Evolutionary conservation across 495 filamentous ascomycete genomes (phyloP).

Genomic region (Saxispiralis lemnorum): DNA sequence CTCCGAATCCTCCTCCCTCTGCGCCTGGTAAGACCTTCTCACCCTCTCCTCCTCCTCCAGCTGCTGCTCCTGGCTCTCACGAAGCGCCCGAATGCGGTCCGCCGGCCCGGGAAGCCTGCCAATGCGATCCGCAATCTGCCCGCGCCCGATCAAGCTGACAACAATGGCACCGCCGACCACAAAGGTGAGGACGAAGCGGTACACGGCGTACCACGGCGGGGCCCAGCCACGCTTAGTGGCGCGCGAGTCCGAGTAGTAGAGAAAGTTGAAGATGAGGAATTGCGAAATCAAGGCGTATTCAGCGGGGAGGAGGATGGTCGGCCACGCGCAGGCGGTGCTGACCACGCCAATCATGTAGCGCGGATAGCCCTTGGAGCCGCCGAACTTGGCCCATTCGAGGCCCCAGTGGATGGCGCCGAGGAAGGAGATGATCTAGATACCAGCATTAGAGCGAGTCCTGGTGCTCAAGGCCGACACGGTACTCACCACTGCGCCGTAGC

Average conservation of each 20-base stretch:
- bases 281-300: conserved; percentile 82
- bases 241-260: conserved; percentile 76
- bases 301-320: conserved; percentile 68
- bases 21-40: conserved; percentile 25
- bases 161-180: conserved; percentile 77
- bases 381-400: conserved; percentile 57
- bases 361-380: conserved; percentile 52
- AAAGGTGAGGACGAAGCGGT: conserved; percentile 91
- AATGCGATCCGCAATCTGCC: conserved; percentile 53
- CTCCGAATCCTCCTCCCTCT: conserved; percentile 24
- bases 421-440: conserved; percentile 68
- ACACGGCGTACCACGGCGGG: conserved; percentile 82
- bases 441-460: conserved; percentile 1
- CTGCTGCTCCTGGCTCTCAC: conserved; percentile 38
- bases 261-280: conserved; percentile 70
- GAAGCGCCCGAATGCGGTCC: conserved; percentile 47
- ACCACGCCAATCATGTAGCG: conserved; percentile 73
- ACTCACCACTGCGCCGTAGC: conserved; percentile 78
- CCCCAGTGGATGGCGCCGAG: conserved; percentile 94
- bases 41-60: conserved; percentile 45
- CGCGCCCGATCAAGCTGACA: conserved; percentile 69
- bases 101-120: conserved; percentile 28
- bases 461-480: too few relatives aligned
- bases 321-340: conserved; percentile 79
- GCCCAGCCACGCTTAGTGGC: conserved; percentile 63